phyloP scores from a whole-genome alignment of 305 asterid genomes.

The Withania somnifera region DNA sequence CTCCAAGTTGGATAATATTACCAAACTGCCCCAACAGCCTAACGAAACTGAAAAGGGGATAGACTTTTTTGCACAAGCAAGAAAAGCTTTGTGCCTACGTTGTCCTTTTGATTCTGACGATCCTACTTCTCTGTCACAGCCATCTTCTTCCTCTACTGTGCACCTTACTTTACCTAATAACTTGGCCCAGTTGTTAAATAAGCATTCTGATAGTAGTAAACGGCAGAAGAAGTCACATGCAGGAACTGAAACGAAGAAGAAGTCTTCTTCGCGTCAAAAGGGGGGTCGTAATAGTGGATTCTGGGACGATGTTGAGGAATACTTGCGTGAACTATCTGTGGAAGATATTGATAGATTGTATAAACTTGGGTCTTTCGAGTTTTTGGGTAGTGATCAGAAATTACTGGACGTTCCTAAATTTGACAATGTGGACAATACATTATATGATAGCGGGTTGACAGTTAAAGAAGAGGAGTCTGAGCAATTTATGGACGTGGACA shows the following conservation, averaged over 20 bases:
- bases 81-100: conserved; percentile 58
- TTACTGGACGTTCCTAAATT: conserved; percentile 37
- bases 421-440: conserved; percentile 11
- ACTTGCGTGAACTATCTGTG: conserved; percentile 54
- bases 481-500: conserved; percentile 44
- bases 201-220: conserved; percentile 66
- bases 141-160: conserved; percentile 14
- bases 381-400: conserved; percentile 28
- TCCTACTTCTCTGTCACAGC: conserved; percentile 26
- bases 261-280: conserved; percentile 27
- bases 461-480: conserved; percentile 29
- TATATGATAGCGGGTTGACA: conserved; percentile 15
- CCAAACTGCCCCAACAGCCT: conserved; percentile 36
- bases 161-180: conserved; percentile 42
- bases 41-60: conserved; percentile 10
- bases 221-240: conserved; percentile 71
- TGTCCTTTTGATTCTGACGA: conserved; percentile 71
- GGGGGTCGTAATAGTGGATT: conserved; percentile 41
- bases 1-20: conserved; percentile 29
- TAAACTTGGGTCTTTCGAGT: conserved; percentile 23
- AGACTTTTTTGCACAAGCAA: conserved; percentile 68
- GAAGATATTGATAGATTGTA: conserved; percentile 61
- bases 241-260: conserved; percentile 44
- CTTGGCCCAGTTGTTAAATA: conserved; percentile 45
- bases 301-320: conserved; percentile 79